These are phyloP conservation scores for Pseudocercospora macadamiae DNA, from an alignment of 2,329 filamentous ascomycete genomes.

Conservation along the genomic window DNA sequence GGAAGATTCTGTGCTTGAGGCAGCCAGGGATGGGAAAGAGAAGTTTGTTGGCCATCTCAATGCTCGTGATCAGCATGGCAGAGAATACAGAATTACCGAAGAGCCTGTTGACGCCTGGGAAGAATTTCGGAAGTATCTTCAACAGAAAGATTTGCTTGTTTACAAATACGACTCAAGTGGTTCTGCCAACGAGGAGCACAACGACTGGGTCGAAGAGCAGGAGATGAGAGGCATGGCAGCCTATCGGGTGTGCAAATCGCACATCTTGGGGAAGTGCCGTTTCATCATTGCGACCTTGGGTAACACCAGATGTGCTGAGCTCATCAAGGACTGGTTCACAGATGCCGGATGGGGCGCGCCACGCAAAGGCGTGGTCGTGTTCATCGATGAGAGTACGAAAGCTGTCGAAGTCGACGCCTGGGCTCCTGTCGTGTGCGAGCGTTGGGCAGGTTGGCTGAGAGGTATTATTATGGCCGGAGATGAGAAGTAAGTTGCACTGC, in stretches of 20 bases:
- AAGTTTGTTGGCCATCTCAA: no score
- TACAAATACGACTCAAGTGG: no score
- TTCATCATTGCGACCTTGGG: background rate
- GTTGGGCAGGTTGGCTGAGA: constrained; percentile 13
- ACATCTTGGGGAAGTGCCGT: background rate
- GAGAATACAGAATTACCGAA: no score
- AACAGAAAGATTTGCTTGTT: no score
- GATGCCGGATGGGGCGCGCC: no score
- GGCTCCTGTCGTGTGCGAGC: constrained; percentile 17
- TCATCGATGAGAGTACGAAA: constrained; percentile 25
- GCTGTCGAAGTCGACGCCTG: constrained; percentile 25
- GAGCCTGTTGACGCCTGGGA: background rate
- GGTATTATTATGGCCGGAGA: constrained; percentile 26
- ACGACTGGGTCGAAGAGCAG: background rate
- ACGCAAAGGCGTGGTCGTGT: constrained; percentile 12
- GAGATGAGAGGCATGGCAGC: no score
- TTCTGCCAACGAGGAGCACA: no score
- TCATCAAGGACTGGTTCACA: background rate
- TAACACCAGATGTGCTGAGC: constrained; percentile 1
- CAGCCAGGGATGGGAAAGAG: no score
- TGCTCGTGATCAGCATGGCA: no score
- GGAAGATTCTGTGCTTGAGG: no score
- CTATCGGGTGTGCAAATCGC: background rate
- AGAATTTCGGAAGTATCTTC: background rate
- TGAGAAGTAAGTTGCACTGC: constrained; percentile 14